phyloP scores from a whole-genome alignment of 73 alveolate genomes.

The Tetrahymena elliotti region DNA sequence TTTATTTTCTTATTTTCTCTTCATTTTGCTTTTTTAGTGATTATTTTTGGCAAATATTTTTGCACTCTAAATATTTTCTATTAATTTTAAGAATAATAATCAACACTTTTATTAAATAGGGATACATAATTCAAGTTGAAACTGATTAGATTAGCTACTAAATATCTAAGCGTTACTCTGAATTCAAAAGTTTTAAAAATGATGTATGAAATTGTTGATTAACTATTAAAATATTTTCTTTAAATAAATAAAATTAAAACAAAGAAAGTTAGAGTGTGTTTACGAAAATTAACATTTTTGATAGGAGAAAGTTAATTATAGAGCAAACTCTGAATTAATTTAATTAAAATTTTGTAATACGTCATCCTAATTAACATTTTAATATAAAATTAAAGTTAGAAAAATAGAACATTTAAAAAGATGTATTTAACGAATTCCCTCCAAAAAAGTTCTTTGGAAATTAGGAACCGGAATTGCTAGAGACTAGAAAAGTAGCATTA shows the following conservation, averaged over 20 bases:
- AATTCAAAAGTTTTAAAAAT: background rate
- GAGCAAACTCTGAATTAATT: background rate
- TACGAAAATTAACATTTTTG: background rate
- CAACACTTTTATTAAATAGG: background rate
- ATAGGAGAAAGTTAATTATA: background rate
- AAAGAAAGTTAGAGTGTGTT: background rate
- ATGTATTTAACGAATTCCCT: background rate
- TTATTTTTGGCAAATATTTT: background rate
- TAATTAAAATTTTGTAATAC: background rate
- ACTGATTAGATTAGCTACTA: background rate
- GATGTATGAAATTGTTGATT: background rate
- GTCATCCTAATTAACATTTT: background rate
- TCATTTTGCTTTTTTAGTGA: background rate
- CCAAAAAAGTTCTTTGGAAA: background rate
- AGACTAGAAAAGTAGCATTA: background rate
- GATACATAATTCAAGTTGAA: background rate
- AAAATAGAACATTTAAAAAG: background rate
- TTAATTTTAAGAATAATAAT: background rate
- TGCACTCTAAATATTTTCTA: background rate
- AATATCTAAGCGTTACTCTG: background rate
- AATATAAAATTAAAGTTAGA: background rate
- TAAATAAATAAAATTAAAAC: no score
- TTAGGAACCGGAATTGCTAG: background rate
- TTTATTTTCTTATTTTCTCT: no score
- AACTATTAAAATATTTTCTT: background rate